Evolutionary conservation across 768 basidiomycete species (phyloP), one percentile per base, ranked within the genome.

Genomic region (Tulasnella sp.): DNA sequence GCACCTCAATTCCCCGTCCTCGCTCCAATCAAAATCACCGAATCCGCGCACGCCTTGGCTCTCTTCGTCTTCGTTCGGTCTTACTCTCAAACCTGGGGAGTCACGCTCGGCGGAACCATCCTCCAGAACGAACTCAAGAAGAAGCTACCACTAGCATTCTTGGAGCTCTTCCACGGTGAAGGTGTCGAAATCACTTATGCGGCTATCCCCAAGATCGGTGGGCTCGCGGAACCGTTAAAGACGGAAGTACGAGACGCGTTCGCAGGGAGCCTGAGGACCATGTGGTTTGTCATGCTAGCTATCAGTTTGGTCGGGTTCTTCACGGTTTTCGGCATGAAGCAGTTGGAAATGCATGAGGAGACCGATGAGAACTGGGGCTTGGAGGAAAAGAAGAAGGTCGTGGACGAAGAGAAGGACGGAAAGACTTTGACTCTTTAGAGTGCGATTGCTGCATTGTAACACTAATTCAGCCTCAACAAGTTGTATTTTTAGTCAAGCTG

Each of bases 61-160:
- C 77, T 79, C 37, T 79, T 76, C 70, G 67, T 45, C 45, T 79
- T 82, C 80, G 79, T 82, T 67, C 82, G 83, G 69, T 80, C 80
- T 7, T 82, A 83, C 37, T 38, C 74, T 1, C 74, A 75, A 58
- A 67, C 74, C 5, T 75, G 52, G 54, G 74, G 74, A 1, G 76
- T 89, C 78, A 83, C 86, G 0, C 84, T 90, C 76, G 85, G 86
- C 1, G 83, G 83, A 17, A 84, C 86, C 0, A 83, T 89, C 67
- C 83, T 90, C 8, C 86, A 88, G 78, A 90, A 88, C 80, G 77
- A 85, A 71, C 84, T 90, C 19, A 79, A 80, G 11, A 82, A 79
- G 42, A 80, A 78, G 0, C 84, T 90, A 0, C 87, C 89, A 0
- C 49, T 77, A 3, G 82, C 79, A 0, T 86, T 88, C 71, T 37